phyloP scores from a whole-genome alignment of 192 early-diverging fungal species.

The Chytriomyces sp. region DNA sequence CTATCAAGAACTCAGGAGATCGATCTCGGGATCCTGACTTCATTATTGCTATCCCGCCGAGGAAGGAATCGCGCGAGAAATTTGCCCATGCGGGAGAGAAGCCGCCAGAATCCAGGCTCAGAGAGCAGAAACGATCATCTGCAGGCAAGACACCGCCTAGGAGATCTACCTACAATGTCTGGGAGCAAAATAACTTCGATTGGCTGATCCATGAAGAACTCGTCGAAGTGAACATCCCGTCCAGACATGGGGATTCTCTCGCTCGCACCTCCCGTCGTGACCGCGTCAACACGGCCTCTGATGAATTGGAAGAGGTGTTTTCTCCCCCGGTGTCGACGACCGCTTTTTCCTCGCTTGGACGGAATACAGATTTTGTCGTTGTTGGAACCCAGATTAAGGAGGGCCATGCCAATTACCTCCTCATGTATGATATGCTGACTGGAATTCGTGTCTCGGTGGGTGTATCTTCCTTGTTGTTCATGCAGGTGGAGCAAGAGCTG shows the following conservation, averaged over 20 bases:
- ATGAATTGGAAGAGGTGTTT: not conserved
- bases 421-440: constrained; percentile 95
- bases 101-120: no score
- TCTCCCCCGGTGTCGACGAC: no score
- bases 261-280: not conserved
- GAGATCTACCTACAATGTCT: constrained; percentile 10
- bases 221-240: constrained; percentile 18
- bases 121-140: no score
- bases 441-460: constrained; percentile 90
- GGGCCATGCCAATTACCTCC: constrained; percentile 91
- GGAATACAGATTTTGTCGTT: constrained; percentile 27
- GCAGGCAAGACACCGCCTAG: not conserved
- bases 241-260: not conserved
- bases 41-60: no score
- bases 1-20: no score
- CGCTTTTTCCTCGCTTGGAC: not conserved
- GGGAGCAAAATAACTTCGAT: constrained; percentile 13
- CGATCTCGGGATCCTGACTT: no score
- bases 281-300: not conserved
- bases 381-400: constrained; percentile 87
- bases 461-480: not conserved
- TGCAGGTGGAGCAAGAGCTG: no score
- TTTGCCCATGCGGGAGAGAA: no score
- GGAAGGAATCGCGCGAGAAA: no score
- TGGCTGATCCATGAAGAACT: constrained; percentile 10